phyloP scores from a whole-genome alignment of 345 rosid genomes.

The Euclidium syriacum region DNA sequence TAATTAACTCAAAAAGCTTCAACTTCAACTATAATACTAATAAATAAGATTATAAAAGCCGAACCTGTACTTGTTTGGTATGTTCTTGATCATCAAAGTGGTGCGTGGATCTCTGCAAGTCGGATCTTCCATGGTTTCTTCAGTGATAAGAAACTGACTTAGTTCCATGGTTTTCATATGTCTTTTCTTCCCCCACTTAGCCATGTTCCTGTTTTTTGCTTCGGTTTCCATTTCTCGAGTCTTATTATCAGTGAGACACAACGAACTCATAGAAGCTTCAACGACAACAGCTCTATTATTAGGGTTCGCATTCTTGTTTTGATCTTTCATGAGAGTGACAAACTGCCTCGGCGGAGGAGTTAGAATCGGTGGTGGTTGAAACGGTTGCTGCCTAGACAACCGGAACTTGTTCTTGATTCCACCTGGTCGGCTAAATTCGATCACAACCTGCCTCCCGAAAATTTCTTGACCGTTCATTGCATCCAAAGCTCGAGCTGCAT shows the following conservation, averaged over 20 bases:
- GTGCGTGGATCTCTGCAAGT: slow-evolving; percentile 40
- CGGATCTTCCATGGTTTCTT: slow-evolving; percentile 37
- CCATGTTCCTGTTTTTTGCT: slow-evolving; percentile 8
- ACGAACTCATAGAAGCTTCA: slow-evolving; percentile 33
- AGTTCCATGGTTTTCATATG: slow-evolving; percentile 49
- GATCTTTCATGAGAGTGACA: neutral
- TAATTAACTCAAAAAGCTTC: neutral
- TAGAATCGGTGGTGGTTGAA: slow-evolving; percentile 9
- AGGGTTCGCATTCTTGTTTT: slow-evolving; percentile 17
- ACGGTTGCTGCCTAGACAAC: slow-evolving; percentile 11
- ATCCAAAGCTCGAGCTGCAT: slow-evolving; percentile 69
- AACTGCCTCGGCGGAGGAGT: slow-evolving; percentile 1
- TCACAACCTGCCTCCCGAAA: slow-evolving; percentile 51
- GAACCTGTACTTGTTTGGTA: slow-evolving; percentile 37
- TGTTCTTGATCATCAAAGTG: slow-evolving; percentile 37
- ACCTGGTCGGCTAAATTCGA: slow-evolving; percentile 92
- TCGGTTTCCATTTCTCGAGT: slow-evolving; percentile 23
- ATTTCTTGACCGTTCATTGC: slow-evolving; percentile 83
- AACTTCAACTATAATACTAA: neutral
- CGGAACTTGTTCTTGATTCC: slow-evolving; percentile 58
- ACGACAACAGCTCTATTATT: slow-evolving; percentile 9
- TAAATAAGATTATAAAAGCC: neutral
- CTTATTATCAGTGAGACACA: slow-evolving; percentile 30
- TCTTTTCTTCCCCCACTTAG: slow-evolving; percentile 52
- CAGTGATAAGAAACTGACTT: slow-evolving; percentile 69